Base-by-base conservation (phyloP, 108 stramenopile genomes). In the Cyclotella baltica region DNA sequence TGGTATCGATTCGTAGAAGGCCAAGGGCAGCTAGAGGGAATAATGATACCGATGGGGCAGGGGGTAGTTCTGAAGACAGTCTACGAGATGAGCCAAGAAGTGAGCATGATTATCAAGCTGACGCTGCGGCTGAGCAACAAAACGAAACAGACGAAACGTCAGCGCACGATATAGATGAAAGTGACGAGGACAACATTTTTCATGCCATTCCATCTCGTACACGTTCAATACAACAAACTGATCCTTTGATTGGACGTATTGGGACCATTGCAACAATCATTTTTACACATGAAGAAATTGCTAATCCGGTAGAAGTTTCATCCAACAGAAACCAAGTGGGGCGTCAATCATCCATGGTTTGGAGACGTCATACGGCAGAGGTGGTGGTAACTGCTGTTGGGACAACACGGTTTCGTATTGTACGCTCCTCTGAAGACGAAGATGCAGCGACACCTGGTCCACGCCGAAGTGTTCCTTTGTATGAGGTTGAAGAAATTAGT, bases 211-310 rank as follows among this genome's bases (percentile, higher is more conserved):
- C 33, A 19, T 52, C 38, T 43, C 52, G n/a, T 34, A 6, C 28
- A 50, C 64, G 25, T 3, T 38, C 4, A 19, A 19, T 22, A 53
- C 56, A 30, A 18, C 50, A 72, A 20, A n/a, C 16, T 33, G 83
- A 88, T 76, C 83, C 88, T 19, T 76, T 78, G 19, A 63, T 87
- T 33, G 92, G 90, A 25, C 67, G 90, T 15, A 84, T 93, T 19
- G 92, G 92, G 11, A 93, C 92, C 5, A 80, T 91, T 66, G 92
- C 88, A 3, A 91, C 89, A 9, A 77, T 93, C 25, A 81, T 69
- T 23, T 88, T 84, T 48, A 92, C 92, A 23, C 92, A 92, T 29
- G 89, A 85, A 80, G 89, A 84, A 70, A 46, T 79, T 22, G 34
- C 43, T n/a, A 33, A 33, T 30, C 27, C 50, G 3, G 48, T 34